Percentiles rank a stretch among this genome's conserved stretches.
Evolutionary conservation across 306 rosid species (phyloP).

Genomic region (Pachyrhizus erosus): DNA sequence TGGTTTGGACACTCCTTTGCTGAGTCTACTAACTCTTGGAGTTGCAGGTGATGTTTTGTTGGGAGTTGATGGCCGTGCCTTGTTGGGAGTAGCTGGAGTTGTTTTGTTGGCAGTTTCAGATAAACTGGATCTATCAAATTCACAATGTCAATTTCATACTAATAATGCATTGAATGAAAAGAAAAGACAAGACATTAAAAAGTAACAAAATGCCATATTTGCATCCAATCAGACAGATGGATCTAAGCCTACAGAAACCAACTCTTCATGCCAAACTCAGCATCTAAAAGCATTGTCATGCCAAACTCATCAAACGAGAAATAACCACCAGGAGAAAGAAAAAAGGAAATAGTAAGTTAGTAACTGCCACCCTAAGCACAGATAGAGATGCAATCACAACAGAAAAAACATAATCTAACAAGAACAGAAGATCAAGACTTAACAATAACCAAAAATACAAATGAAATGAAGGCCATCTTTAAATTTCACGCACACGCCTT

Average conservation of each 20-base stretch:
- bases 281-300: background rate
- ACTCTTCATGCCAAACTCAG: conserved; percentile 31
- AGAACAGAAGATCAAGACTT: conserved; percentile 1
- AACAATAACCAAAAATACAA: background rate
- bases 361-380: background rate
- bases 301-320: conserved; percentile 44
- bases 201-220: conserved; percentile 40
- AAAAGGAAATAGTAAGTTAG: background rate
- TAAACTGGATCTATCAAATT: conserved; percentile 69
- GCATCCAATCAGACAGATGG: conserved; percentile 33
- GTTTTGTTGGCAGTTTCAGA: conserved; percentile 65
- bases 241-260: conserved; percentile 54
- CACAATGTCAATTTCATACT: conserved; percentile 42
- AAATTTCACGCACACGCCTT: background rate
- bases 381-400: conserved; percentile 21
- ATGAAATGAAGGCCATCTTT: conserved; percentile 31
- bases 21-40: conserved; percentile 76
- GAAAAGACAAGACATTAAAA: conserved; percentile 20
- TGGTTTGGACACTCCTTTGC: conserved; percentile 69
- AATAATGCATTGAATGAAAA: conserved; percentile 39
- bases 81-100: conserved; percentile 42
- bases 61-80: conserved; percentile 48
- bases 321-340: conserved; percentile 3
- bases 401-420: conserved; percentile 14
- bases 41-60: conserved; percentile 80